Percentiles rank a stretch among this genome's conserved stretches.
Evolutionary conservation across 1,284 basidiomycete species (phyloP).

Genomic region (Ustilago xerochloae): DNA sequence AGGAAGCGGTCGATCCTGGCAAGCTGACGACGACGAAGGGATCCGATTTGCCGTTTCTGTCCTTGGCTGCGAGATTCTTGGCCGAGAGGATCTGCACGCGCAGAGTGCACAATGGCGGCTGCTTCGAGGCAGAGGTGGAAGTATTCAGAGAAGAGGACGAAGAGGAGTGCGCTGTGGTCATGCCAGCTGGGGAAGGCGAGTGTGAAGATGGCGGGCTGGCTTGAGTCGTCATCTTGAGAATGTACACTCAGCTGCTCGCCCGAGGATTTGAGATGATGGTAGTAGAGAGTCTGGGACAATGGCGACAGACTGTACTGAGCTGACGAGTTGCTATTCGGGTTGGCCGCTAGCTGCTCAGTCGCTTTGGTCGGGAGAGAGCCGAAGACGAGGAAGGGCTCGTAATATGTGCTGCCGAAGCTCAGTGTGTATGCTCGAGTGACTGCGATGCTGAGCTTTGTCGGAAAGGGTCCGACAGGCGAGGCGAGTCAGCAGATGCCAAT

Average conservation of each 20-base stretch:
- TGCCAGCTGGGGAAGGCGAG: not conserved
- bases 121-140: not conserved
- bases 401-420: too few relatives aligned
- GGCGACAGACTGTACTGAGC: not conserved
- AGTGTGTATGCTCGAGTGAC: not conserved
- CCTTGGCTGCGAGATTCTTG: slow-evolving; percentile 70
- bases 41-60: slow-evolving; percentile 70
- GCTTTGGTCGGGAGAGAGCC: not conserved
- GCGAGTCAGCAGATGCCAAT: not conserved
- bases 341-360: not conserved
- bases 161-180: not conserved
- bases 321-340: not conserved
- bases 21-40: slow-evolving; percentile 66
- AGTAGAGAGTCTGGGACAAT: not conserved
- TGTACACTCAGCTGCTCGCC: not conserved
- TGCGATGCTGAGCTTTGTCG: not conserved
- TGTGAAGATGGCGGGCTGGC: not conserved
- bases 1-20: slow-evolving; percentile 39
- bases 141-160: not conserved
- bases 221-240: not conserved
- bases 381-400: not conserved
- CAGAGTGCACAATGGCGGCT: slow-evolving; percentile 41
- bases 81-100: slow-evolving; percentile 69
- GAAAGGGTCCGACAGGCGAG: not conserved
- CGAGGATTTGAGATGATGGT: not conserved